Evolutionary conservation across 75 land plant genomes (phyloP).

Genomic region (Sequoia sempervirens): DNA sequence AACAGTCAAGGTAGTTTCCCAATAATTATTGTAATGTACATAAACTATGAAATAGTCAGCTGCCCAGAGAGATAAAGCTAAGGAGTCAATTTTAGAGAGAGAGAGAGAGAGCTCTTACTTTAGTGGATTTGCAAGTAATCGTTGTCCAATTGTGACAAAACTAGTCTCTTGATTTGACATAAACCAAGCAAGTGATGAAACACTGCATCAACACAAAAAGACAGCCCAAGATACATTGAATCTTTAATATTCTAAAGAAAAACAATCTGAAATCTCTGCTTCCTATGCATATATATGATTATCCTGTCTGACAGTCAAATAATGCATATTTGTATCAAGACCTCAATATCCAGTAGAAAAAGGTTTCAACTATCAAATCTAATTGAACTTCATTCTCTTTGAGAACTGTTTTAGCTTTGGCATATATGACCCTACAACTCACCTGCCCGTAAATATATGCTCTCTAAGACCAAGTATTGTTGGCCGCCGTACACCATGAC

Average conservation of each 20-base stretch:
- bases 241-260: neutral
- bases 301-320: neutral
- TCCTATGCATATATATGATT: neutral
- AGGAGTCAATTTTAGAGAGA: too few relatives aligned
- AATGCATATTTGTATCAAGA: neutral
- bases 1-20: neutral
- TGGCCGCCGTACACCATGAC: constrained; percentile 47
- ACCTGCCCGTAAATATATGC: constrained; percentile 97
- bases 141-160: constrained; percentile 95
- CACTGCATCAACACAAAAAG: constrained; percentile 50
- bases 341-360: neutral
- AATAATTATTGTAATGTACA: too few relatives aligned
- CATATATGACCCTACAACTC: neutral
- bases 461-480: constrained; percentile 92
- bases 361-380: neutral
- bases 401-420: neutral
- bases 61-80: neutral
- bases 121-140: constrained; percentile 87
- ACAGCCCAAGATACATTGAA: neutral
- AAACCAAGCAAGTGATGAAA: constrained; percentile 98
- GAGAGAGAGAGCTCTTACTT: constrained; percentile 51
- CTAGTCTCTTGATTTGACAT: constrained; percentile 99
- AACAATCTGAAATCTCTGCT: neutral
- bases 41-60: neutral
- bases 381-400: neutral